Evolutionary conservation across 2,329 filamentous ascomycete species (phyloP).

Genomic region (Macrophomina tecta): DNA sequence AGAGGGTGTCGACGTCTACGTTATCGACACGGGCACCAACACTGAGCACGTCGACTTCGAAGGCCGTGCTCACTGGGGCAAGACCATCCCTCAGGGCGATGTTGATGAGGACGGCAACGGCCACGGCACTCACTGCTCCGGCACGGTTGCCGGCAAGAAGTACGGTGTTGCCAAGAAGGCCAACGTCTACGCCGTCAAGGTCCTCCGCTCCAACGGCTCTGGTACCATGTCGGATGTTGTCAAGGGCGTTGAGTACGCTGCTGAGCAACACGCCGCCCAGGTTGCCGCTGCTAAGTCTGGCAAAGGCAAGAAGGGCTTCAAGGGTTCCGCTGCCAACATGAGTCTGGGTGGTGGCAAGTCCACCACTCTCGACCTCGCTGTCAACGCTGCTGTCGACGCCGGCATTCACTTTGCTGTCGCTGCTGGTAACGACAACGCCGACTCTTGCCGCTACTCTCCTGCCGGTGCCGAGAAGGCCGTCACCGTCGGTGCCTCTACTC

Average conservation of each 20-base stretch:
- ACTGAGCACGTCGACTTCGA: slow-evolving; percentile 94
- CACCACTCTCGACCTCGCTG: slow-evolving; percentile 83
- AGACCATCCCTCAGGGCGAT: slow-evolving; percentile 88
- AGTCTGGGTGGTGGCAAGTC: slow-evolving; percentile 98
- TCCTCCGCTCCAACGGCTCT: slow-evolving; percentile 94
- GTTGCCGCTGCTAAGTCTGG: slow-evolving; percentile 80
- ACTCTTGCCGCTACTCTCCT: slow-evolving; percentile 99
- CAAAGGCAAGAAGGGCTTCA: slow-evolving; percentile 92
- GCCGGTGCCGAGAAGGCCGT: slow-evolving; percentile 90
- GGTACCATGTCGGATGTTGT: slow-evolving; percentile 99
- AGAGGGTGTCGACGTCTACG: slow-evolving; percentile 97
- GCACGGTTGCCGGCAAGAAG: slow-evolving; percentile 96
- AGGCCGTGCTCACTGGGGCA: slow-evolving; percentile 93
- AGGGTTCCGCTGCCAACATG: slow-evolving; percentile 99
- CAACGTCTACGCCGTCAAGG: slow-evolving; percentile 95
- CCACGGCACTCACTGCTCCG: slow-evolving; percentile 98
- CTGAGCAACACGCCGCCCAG: slow-evolving; percentile 76
- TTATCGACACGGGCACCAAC: slow-evolving; percentile 98
- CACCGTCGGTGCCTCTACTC: slow-evolving; percentile 92
- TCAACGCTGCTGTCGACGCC: slow-evolving; percentile 89
- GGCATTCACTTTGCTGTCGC: slow-evolving; percentile 98
- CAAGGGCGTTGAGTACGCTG: slow-evolving; percentile 96
- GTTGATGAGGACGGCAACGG: slow-evolving; percentile 93
- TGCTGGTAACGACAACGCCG: slow-evolving; percentile 97
- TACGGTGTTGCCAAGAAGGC: slow-evolving; percentile 99